Conservation (phyloP, 257 asterid genomes). For the Euphrasia confusa region DNA sequence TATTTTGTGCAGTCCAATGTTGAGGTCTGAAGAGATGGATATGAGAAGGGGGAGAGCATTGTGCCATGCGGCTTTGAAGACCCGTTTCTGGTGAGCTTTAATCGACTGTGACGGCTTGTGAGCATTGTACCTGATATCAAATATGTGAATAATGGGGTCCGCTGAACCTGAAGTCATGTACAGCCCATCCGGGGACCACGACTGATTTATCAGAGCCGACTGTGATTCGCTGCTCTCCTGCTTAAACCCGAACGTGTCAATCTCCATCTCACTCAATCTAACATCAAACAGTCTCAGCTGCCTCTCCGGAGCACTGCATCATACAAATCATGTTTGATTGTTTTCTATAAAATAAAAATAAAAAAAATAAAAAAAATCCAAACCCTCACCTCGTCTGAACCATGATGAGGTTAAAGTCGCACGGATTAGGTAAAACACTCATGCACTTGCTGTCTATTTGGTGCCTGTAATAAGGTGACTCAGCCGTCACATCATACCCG, state of each 20-base stretch:
- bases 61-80: slow-evolving; percentile 93
- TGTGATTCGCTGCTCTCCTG: slow-evolving; percentile 86
- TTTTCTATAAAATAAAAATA: no score
- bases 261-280: slow-evolving; percentile 50
- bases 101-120: slow-evolving; percentile 68
- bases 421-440: slow-evolving; percentile 88
- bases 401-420: slow-evolving; percentile 91
- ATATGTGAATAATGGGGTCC: slow-evolving; percentile 78
- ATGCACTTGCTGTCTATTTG: slow-evolving; percentile 86
- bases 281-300: slow-evolving; percentile 77
- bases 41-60: slow-evolving; percentile 64
- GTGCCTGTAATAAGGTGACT: slow-evolving; percentile 54
- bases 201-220: slow-evolving; percentile 83
- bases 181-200: slow-evolving; percentile 91
- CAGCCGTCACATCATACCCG: slow-evolving; percentile 55
- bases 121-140: slow-evolving; percentile 68
- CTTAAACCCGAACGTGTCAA: slow-evolving; percentile 79
- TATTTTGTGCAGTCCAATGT: slow-evolving; percentile 70
- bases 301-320: slow-evolving; percentile 59
- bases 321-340: no score
- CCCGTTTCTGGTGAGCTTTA: slow-evolving; percentile 80
- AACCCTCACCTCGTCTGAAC: slow-evolving; percentile 76
- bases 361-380: no score
- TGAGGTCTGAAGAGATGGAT: slow-evolving; percentile 84
- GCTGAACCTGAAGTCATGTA: slow-evolving; percentile 80